Evolutionary conservation across 1,284 basidiomycete genomes (phyloP).

Genomic region (Schizophyllum commune): DNA sequence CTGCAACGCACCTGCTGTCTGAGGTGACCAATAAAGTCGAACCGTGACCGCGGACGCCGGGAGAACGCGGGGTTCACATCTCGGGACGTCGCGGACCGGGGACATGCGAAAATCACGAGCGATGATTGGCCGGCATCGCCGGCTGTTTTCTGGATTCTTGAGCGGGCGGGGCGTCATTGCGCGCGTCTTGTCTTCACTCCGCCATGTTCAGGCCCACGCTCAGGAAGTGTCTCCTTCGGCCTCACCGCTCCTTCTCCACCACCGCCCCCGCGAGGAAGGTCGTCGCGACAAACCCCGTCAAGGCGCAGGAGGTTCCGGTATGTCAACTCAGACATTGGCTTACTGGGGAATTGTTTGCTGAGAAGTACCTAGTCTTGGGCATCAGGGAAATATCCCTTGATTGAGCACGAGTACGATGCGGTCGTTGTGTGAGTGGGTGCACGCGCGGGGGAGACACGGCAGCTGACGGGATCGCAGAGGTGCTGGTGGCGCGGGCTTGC

Average conservation of each 20-base stretch:
- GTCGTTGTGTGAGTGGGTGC: slow-evolving; percentile 80
- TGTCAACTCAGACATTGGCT: slow-evolving; percentile 9
- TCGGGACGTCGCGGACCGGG: slow-evolving; percentile 9
- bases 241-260: slow-evolving; percentile 53
- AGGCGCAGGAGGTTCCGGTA: slow-evolving; percentile 80
- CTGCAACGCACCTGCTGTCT: too few relatives aligned
- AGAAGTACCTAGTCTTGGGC: slow-evolving; percentile 51
- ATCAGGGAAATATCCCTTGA: slow-evolving; percentile 86
- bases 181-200: slow-evolving; percentile 11
- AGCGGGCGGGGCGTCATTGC: not conserved
- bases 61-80: slow-evolving; percentile 22
- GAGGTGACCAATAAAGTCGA: too few relatives aligned
- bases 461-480: slow-evolving; percentile 46
- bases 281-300: slow-evolving; percentile 70
- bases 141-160: slow-evolving; percentile 1
- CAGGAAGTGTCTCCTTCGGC: slow-evolving; percentile 34
- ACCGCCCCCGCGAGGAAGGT: slow-evolving; percentile 54
- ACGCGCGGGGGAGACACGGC: slow-evolving; percentile 8
- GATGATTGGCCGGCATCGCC: slow-evolving; percentile 27
- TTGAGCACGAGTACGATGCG: slow-evolving; percentile 97
- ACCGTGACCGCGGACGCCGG: slow-evolving; percentile 16
- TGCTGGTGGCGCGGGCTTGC: slow-evolving; percentile 95
- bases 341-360: not conserved
- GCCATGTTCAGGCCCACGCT: slow-evolving; percentile 24
- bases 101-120: slow-evolving; percentile 13